Conservation (phyloP, 495 filamentous ascomycete species). For the Penicilliopsis zonata region DNA sequence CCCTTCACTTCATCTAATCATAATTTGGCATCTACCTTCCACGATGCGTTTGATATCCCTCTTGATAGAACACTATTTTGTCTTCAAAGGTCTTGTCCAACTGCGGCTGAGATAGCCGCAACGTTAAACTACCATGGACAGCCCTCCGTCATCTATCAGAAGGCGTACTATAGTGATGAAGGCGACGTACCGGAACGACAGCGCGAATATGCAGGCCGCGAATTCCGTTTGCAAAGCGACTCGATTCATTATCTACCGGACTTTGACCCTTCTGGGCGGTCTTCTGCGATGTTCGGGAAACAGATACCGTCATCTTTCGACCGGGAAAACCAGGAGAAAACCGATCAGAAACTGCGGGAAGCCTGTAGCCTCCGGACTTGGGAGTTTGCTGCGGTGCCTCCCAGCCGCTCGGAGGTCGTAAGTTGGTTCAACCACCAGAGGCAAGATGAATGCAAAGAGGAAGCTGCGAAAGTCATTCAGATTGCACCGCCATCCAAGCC, state of each 20-base stretch:
- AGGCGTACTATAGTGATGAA: slow-evolving; percentile 80
- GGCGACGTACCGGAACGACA: slow-evolving; percentile 68
- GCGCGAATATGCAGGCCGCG: slow-evolving; percentile 78
- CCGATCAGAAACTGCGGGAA: slow-evolving; percentile 35
- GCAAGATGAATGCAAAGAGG: slow-evolving; percentile 23
- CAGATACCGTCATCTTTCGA: slow-evolving; percentile 33
- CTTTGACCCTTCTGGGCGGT: slow-evolving; percentile 58
- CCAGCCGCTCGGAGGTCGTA: slow-evolving; percentile 57
- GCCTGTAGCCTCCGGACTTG: slow-evolving; percentile 17
- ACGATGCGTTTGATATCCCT: slow-evolving; percentile 19
- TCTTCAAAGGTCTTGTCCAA: slow-evolving; percentile 16
- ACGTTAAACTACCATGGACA: slow-evolving; percentile 22
- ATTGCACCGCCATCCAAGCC: slow-evolving; percentile 7
- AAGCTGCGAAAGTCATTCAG: slow-evolving; percentile 1
- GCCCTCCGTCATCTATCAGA: slow-evolving; percentile 62
- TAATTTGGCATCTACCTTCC: slow-evolving; percentile 11
- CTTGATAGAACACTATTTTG: slow-evolving; percentile 9
- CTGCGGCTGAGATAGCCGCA: slow-evolving; percentile 13
- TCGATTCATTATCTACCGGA: slow-evolving; percentile 64
- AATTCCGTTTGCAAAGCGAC: slow-evolving; percentile 69
- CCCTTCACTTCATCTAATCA: slow-evolving; percentile 6
- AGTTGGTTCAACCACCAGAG: too few species aligned
- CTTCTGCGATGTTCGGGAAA: slow-evolving; percentile 41
- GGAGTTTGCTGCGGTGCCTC: slow-evolving; percentile 45
- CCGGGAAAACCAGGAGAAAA: slow-evolving; percentile 33